Evolutionary conservation across 2,329 filamentous ascomycete genomes (phyloP).

Genomic region (Ramichloridium luteum): DNA sequence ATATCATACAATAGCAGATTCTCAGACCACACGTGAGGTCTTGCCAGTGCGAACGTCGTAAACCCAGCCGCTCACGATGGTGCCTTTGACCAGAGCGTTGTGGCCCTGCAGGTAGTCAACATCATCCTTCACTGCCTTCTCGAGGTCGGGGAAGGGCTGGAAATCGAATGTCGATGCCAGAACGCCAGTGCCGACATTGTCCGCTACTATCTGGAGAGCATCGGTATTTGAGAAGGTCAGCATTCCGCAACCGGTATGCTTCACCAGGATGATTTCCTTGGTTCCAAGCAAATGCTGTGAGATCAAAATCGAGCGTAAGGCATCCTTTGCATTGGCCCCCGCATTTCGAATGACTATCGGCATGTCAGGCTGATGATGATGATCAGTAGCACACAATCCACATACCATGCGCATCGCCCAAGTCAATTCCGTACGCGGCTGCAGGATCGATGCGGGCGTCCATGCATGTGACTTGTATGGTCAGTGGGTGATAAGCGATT

Average conservation of each 20-base stretch:
- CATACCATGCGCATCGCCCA: conserved; percentile 70
- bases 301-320: conserved; percentile 62
- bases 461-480: conserved; percentile 60
- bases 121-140: conserved; percentile 54
- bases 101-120: conserved; percentile 49
- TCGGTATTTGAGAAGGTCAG: conserved; percentile 52
- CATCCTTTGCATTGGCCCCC: conserved; percentile 44
- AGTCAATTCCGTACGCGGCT: conserved; percentile 54
- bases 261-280: conserved; percentile 59
- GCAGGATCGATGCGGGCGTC: conserved; percentile 61
- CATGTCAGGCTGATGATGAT: neutral
- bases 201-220: conserved; percentile 42
- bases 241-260: conserved; percentile 64
- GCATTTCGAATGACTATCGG: conserved; percentile 52
- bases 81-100: conserved; percentile 46
- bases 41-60: conserved; percentile 67
- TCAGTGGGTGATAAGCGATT: neutral
- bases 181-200: conserved; percentile 32
- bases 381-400: conserved; percentile 26
- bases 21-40: conserved; percentile 38
- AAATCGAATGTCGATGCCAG: conserved; percentile 37
- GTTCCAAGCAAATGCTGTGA: conserved; percentile 70
- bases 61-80: conserved; percentile 59
- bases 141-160: conserved; percentile 51
- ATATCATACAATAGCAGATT: too few species aligned